Evolutionary conservation across 2,329 filamentous ascomycete species (phyloP).

Genomic region (Penicillium janthinellum): DNA sequence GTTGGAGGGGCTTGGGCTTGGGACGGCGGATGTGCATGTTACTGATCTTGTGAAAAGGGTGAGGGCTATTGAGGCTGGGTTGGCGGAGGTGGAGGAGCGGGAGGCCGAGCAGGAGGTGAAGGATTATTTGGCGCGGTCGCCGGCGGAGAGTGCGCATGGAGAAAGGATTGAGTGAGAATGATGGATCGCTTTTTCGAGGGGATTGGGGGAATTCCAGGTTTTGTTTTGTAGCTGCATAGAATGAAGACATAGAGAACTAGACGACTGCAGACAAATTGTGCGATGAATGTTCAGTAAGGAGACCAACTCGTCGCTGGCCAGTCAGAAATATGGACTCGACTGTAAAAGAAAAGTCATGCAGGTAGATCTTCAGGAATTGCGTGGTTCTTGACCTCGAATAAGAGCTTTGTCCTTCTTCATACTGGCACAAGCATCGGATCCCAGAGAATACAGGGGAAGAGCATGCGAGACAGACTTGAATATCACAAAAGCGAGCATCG

Average conservation of each 20-base stretch:
- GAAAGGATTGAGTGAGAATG: conserved; percentile 22
- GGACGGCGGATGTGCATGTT: conserved; percentile 82
- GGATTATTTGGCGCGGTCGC: conserved; percentile 26
- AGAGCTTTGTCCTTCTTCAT: conserved; percentile 6
- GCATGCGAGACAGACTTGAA: background rate
- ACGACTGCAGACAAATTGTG: no score
- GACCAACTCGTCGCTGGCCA: background rate
- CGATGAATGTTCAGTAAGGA: background rate
- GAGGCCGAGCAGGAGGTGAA: conserved; percentile 34
- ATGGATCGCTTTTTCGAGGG: background rate
- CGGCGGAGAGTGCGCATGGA: conserved; percentile 10
- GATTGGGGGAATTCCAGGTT: no score
- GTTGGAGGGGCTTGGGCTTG: conserved; percentile 69
- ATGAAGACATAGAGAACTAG: conserved; percentile 2
- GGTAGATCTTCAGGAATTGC: background rate
- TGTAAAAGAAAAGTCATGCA: background rate
- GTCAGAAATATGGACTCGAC: background rate
- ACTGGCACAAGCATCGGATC: conserved; percentile 4
- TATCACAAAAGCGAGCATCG: background rate
- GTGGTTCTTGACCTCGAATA: background rate
- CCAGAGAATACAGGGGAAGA: conserved; percentile 1
- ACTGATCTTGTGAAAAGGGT: conserved; percentile 76
- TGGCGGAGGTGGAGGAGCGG: conserved; percentile 34
- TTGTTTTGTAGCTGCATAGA: background rate
- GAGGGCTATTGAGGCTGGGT: conserved; percentile 59